A percentile compares a stretch with the other conserved stretches of the same genome.
Conservation (phyloP, 176 grass and related monocot species). For the Guadua angustifolia region DNA sequence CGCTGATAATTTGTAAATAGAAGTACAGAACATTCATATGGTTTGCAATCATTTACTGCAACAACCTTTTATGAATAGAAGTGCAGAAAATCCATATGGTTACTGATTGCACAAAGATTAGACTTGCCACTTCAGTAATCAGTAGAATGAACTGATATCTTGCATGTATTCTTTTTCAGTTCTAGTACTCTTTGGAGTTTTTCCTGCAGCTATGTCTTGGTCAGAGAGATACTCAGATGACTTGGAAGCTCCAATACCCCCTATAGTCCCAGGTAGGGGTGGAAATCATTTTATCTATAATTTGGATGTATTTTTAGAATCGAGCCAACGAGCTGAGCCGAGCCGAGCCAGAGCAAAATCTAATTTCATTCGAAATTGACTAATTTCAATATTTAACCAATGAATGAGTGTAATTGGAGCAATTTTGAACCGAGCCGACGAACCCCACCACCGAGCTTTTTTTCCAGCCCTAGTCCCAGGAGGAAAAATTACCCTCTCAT, state of each 20-base stretch:
- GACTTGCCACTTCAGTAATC: background rate
- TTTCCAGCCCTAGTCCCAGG: no score
- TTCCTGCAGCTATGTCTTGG: conserved; percentile 94
- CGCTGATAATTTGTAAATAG: background rate
- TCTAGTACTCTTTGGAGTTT: conserved; percentile 84
- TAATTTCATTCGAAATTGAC: no score
- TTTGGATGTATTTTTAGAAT: no score
- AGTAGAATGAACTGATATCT: conserved; percentile 30
- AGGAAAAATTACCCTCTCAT: conserved; percentile 65
- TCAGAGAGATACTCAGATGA: conserved; percentile 81
- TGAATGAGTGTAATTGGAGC: no score
- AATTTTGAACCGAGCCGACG: no score
- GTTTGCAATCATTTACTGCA: conserved; percentile 10
- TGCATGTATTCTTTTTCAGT: conserved; percentile 63
- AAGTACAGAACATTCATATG: background rate
- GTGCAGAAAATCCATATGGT: background rate
- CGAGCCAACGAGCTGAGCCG: no score
- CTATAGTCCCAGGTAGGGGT: no score
- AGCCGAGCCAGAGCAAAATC: no score
- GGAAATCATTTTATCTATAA: no score
- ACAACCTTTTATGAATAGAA: conserved; percentile 31
- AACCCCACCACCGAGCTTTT: no score
- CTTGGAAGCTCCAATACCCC: conserved; percentile 37
- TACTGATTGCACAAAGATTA: background rate
- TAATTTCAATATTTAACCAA: no score